These are phyloP conservation scores for Fusarium sp. DNA, from an alignment of 2,329 filamentous ascomycete genomes.

Conservation along the genomic window DNA sequence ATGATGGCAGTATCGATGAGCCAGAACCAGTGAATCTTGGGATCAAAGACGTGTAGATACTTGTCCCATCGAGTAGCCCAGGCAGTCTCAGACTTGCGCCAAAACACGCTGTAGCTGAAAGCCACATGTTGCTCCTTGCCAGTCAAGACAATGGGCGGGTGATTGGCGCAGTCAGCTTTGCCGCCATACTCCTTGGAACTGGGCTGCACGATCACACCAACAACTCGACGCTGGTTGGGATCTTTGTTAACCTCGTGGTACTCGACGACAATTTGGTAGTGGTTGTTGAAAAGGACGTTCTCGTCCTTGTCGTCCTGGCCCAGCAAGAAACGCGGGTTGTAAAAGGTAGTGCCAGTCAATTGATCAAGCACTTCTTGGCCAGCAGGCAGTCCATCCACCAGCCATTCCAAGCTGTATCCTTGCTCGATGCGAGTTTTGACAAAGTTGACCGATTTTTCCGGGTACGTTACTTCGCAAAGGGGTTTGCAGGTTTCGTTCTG, in stretches of 20 bases:
- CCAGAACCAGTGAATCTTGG: constrained; percentile 99
- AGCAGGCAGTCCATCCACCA: constrained; percentile 92
- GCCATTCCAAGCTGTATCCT: constrained; percentile 93
- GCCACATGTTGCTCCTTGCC: constrained; percentile 69
- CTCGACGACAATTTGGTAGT: constrained; percentile 93
- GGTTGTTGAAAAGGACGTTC: constrained; percentile 80
- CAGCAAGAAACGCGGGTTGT: constrained; percentile 89
- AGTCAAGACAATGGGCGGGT: constrained; percentile 69
- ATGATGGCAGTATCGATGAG: constrained; percentile 96
- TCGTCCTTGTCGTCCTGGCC: constrained; percentile 65
- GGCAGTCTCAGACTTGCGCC: constrained; percentile 82
- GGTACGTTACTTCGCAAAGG: constrained; percentile 74
- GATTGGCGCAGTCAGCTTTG: constrained; percentile 70
- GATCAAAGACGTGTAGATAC: constrained; percentile 95
- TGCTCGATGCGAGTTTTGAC: constrained; percentile 84
- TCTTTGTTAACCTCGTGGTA: constrained; percentile 81
- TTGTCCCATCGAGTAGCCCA: constrained; percentile 99
- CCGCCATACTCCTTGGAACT: constrained; percentile 70
- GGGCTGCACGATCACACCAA: constrained; percentile 90
- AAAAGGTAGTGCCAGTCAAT: constrained; percentile 80
- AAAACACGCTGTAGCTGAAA: constrained; percentile 94
- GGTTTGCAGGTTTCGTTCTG: constrained; percentile 87
- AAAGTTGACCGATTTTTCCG: constrained; percentile 74
- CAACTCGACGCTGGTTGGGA: constrained; percentile 79
- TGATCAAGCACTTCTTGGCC: constrained; percentile 84